Evolutionary conservation across 202 grass and related monocot genomes (phyloP).

Genomic region (Dendrocalamus latiflorus): DNA sequence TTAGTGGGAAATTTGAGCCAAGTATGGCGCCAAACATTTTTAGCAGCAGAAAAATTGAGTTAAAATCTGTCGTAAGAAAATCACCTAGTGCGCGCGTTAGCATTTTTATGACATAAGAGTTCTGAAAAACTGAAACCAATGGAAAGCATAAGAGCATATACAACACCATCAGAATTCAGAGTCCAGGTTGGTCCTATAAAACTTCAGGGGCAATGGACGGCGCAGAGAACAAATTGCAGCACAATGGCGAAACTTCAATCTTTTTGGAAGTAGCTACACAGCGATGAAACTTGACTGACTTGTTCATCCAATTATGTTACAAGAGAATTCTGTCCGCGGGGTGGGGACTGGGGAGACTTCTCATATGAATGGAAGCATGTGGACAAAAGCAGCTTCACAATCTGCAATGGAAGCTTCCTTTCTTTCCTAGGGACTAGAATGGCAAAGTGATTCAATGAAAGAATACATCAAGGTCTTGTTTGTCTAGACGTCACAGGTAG

Average conservation of each 20-base stretch:
- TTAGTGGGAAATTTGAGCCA: too few relatives aligned
- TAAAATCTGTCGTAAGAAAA: not conserved
- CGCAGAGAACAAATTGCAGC: not conserved
- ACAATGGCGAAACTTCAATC: not conserved
- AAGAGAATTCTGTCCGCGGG: constrained; percentile 14
- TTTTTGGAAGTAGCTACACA: not conserved
- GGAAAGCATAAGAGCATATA: too few relatives aligned
- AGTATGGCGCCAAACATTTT: too few relatives aligned
- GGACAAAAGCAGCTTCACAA: constrained; percentile 67
- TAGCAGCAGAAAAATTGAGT: not conserved
- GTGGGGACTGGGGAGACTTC: constrained; percentile 43
- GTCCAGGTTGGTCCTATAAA: not conserved
- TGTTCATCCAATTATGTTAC: constrained; percentile 34
- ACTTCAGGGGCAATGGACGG: not conserved
- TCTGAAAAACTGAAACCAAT: not conserved
- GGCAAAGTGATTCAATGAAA: constrained; percentile 14
- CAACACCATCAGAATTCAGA: too few relatives aligned
- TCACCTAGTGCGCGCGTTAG: not conserved
- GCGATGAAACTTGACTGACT: not conserved
- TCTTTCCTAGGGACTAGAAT: constrained; percentile 9
- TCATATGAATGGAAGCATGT: constrained; percentile 60
- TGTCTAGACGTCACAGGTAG: not conserved
- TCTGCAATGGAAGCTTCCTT: constrained; percentile 49
- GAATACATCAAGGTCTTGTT: constrained; percentile 26
- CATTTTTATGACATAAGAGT: not conserved